Evolutionary conservation across 1,284 basidiomycete species (phyloP), one percentile per base, ranked within the genome.

Genomic region (Cutaneotrichosporon arboriforme): DNA sequence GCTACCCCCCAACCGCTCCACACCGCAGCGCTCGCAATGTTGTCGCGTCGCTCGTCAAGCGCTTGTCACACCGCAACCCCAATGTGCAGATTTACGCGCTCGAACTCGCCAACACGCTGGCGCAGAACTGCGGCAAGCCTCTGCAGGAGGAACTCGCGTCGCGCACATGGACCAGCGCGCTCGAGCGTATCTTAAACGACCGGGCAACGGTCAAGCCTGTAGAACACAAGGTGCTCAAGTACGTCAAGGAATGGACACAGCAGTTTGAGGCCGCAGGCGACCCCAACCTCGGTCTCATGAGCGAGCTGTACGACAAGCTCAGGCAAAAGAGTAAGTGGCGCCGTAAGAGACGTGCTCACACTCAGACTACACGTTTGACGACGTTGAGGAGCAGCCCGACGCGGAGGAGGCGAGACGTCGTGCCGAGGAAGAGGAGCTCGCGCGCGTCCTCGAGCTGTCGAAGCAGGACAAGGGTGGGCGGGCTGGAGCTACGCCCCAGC

Each of bases 61-160:
- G 94, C 5, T 80, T 99, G 1, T 81, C 87, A 14, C 93, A 99
- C 75, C 85, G 94, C 35, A 96, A 88, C 71, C 88, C 94, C 14
- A 98, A 96, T 66, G 96, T 98, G 1, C 96, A 98, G 75, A 81
- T 97, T 1, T 97, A 94, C 68, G 83, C 92, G 9, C 83, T 98
- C n/a, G 81, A 79, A 56, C 80, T 96, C 13, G 81, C 84, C 3
- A 92, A 94, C 69, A 83, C 90, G 0, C 79, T 97, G 9, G 86
- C 87, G 41, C 97, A 96, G 81, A 98, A 99, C 75, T 89, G 90
- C 65, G 84, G 84, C 5, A 80, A 87, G 60, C 79, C 84, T 17
- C 77, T 96, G 8, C 85, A 93, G 68, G 82, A 86, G 49, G 94
- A 98, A 75, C 81, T 99, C 50, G 86, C 90, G 0, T 88, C 87